These are phyloP conservation scores for Orbilia brochopaga DNA, from an alignment of 2,329 filamentous ascomycete species.

Conservation along the genomic window DNA sequence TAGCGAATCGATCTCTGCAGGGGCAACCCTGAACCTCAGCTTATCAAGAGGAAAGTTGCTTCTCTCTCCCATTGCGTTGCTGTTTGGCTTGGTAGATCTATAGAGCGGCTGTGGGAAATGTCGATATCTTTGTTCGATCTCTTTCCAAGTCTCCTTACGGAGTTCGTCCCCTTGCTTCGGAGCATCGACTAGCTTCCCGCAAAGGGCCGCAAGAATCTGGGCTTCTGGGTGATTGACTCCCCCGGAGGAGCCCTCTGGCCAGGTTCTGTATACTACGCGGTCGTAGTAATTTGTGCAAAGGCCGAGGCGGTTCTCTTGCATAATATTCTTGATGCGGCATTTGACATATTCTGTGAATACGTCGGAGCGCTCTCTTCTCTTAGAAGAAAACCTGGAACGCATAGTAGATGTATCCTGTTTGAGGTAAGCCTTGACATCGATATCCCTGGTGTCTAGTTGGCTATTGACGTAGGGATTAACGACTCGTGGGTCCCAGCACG, in stretches of 20 bases:
- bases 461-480: conserved; percentile 69
- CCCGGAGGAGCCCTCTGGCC: not conserved
- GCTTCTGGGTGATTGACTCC: conserved; percentile 62
- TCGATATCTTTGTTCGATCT: not conserved
- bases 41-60: conserved; percentile 23
- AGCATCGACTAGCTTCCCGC: conserved; percentile 66
- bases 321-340: conserved; percentile 66
- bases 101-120: conserved; percentile 6
- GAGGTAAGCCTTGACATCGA: conserved; percentile 33
- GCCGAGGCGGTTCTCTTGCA: conserved; percentile 67
- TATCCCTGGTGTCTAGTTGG: conserved; percentile 59
- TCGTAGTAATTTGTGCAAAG: conserved; percentile 70
- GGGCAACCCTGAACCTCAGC: conserved; percentile 17
- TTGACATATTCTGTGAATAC: conserved; percentile 62
- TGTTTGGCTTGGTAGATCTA: not conserved
- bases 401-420: conserved; percentile 33
- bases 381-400: conserved; percentile 19
- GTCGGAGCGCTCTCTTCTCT: conserved; percentile 13
- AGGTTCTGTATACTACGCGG: conserved; percentile 66
- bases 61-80: not conserved
- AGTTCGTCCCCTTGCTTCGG: conserved; percentile 66
- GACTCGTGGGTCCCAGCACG: conserved; percentile 73
- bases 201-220: conserved; percentile 63
- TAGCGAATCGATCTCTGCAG: conserved; percentile 3
- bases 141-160: conserved; percentile 5